Base-by-base conservation (phyloP, 306 rosid species). In the Canavalia gladiata region DNA sequence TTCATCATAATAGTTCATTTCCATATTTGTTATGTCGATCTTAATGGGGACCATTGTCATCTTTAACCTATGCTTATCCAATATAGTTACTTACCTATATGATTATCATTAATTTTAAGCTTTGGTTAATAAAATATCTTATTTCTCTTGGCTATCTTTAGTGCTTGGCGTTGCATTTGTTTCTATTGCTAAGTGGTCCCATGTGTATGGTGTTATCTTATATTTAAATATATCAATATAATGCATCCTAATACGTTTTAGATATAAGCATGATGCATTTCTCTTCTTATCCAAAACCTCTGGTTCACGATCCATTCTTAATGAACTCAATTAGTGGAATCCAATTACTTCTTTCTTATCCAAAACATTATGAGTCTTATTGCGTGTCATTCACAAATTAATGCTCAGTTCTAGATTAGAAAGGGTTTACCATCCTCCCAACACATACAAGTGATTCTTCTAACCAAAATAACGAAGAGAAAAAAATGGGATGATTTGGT, bases 291-390 rank as follows among this genome's bases (percentile, higher is more conserved):
- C 77, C 65, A 31, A 34, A 71, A 6, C 76, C 18, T 30, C 52
- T 42, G 50, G 5, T 42, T 67, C 72, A 43, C 6, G 2, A 43
- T 66, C 50, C 34, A 25, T 43, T 67, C 54, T 43, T 42, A 63
- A 12, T 63, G 30, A 67, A 67, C 54, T 42, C 52, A 63, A 76
- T 76, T 76, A 76, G 64, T 25, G 25, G 6, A 63, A 30, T 45
- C 71, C 30, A 10, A 62, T 18, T 47, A 62, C 50, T 9, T 4
- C 47, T 34, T 76, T 49, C 47, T 63, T 76, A 64, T 35, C 73
- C 50, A 76, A 39, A 76, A 35, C 39, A 76, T 34, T 34, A 62
- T 50, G 47, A 62, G 4, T 29, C 60, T 33, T 34, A 25, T 49
- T 63, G 29, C 63, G 39, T 76, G 51, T 49, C 63, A 34, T 49